These are phyloP conservation scores for Cladosporium sp. DNA, from an alignment of 2,329 filamentous ascomycete genomes.

Conservation along the genomic window DNA sequence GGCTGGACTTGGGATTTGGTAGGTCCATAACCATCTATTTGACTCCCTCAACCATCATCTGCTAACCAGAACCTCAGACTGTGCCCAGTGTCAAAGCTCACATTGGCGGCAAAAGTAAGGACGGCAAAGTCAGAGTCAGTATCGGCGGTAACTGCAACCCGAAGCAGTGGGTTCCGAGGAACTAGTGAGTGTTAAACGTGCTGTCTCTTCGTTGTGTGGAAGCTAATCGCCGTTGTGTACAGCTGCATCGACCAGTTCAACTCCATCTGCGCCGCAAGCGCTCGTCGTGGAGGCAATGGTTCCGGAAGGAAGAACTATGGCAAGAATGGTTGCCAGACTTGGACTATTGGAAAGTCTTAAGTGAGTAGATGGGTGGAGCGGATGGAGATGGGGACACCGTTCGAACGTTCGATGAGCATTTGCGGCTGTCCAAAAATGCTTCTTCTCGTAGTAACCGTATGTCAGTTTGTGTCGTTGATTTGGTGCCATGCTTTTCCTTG, in stretches of 20 bases:
- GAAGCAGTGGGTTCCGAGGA: constrained; percentile 20
- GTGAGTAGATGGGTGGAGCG: too few relatives aligned
- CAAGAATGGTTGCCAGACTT: neutral
- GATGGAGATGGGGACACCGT: too few relatives aligned
- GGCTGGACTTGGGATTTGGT: constrained; percentile 1
- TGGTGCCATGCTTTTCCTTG: too few relatives aligned
- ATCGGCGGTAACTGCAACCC: constrained; percentile 19
- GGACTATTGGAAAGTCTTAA: neutral
- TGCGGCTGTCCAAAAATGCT: too few relatives aligned
- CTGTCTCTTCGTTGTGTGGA: neutral
- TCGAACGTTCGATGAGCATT: too few relatives aligned
- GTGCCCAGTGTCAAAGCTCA: neutral
- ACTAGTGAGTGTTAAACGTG: constrained; percentile 21
- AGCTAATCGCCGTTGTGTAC: neutral
- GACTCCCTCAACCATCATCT: too few relatives aligned
- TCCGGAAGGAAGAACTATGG: neutral
- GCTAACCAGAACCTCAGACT: neutral
- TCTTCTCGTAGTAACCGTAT: too few relatives aligned
- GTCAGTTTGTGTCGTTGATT: too few relatives aligned
- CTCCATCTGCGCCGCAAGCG: neutral
- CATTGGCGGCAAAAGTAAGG: neutral
- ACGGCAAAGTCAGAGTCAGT: constrained; percentile 12
- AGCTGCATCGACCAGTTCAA: neutral
- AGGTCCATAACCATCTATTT: neutral
- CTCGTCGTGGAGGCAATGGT: neutral